Evolutionary conservation across 2,329 filamentous ascomycete genomes (phyloP).

Genomic region (Acrocalymma vagum): DNA sequence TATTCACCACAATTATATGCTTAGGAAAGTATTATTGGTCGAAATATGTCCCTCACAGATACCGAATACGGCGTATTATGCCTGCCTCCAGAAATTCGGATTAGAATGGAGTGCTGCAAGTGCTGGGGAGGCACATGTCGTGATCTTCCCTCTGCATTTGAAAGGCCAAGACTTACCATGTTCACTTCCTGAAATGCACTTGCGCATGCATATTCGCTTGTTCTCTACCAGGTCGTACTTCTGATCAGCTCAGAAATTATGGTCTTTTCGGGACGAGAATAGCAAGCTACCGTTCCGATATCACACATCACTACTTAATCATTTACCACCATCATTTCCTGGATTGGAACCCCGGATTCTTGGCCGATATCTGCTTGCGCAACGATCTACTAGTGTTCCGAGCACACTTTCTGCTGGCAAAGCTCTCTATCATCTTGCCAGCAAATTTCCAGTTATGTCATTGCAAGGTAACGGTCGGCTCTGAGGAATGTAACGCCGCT

Average conservation of each 20-base stretch:
- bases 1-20: conserved; percentile 20
- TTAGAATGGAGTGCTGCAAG: conserved; percentile 24
- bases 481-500: conserved; percentile 18
- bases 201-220: conserved; percentile 21
- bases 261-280: background rate
- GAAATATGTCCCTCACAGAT: conserved; percentile 16
- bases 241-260: conserved; percentile 18
- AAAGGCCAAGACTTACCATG: conserved; percentile 8
- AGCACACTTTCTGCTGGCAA: conserved; percentile 20
- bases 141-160: conserved; percentile 15
- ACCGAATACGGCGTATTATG: conserved; percentile 28
- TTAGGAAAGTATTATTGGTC: conserved; percentile 15
- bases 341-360: conserved; percentile 18
- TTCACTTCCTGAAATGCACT: conserved; percentile 17
- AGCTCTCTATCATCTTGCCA: conserved; percentile 10
- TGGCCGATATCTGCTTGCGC: conserved; percentile 18
- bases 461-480: conserved; percentile 14
- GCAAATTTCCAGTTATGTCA: conserved; percentile 8
- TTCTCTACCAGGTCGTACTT: conserved; percentile 17
- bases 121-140: conserved; percentile 23
- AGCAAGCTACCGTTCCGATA: conserved; percentile 16
- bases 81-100: conserved; percentile 22
- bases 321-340: conserved; percentile 12
- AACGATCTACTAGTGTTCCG: conserved; percentile 18
- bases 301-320: conserved; percentile 10